These are phyloP conservation scores for Anthracocystis walkeri DNA, from an alignment of 1,284 basidiomycete species.

Conservation along the genomic window DNA sequence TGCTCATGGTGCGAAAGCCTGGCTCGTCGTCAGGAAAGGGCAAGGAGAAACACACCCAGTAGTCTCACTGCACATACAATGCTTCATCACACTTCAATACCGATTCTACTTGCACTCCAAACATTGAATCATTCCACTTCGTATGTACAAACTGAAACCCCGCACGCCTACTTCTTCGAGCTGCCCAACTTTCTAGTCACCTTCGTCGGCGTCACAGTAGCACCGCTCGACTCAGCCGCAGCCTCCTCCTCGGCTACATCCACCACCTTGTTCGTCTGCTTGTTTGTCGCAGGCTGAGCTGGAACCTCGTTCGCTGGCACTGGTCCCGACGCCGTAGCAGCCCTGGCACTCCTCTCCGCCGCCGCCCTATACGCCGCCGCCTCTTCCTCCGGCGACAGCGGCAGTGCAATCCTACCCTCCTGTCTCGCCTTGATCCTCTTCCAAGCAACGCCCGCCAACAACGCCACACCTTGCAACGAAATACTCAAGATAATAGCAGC, in stretches of 20 bases:
- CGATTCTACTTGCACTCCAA: background rate
- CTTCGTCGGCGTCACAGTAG: slow-evolving; percentile 33
- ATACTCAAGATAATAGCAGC: slow-evolving; percentile 58
- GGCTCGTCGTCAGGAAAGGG: background rate
- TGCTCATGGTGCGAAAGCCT: slow-evolving; percentile 36
- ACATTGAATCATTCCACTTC: background rate
- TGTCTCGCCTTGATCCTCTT: slow-evolving; percentile 49
- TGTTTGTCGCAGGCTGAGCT: background rate
- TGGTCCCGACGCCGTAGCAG: slow-evolving; percentile 5
- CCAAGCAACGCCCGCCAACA: slow-evolving; percentile 55
- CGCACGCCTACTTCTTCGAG: slow-evolving; percentile 29
- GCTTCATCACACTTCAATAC: background rate
- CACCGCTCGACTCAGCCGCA: slow-evolving; percentile 40
- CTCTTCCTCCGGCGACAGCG: slow-evolving; percentile 50
- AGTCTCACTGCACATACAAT: background rate
- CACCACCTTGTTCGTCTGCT: slow-evolving; percentile 12
- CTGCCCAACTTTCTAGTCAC: slow-evolving; percentile 46
- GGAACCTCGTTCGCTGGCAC: background rate
- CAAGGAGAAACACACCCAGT: slow-evolving; percentile 8
- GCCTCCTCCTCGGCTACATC: slow-evolving; percentile 40
- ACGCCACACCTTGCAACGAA: slow-evolving; percentile 46
- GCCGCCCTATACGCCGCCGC: slow-evolving; percentile 43
- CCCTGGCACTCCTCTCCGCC: slow-evolving; percentile 32
- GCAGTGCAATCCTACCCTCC: slow-evolving; percentile 56
- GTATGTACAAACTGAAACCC: background rate